A percentile compares a stretch with the other conserved stretches of the same genome.
Conservation (phyloP, 371 early-diverging fungal genomes). For the Quaeritorhiza haematococci region DNA sequence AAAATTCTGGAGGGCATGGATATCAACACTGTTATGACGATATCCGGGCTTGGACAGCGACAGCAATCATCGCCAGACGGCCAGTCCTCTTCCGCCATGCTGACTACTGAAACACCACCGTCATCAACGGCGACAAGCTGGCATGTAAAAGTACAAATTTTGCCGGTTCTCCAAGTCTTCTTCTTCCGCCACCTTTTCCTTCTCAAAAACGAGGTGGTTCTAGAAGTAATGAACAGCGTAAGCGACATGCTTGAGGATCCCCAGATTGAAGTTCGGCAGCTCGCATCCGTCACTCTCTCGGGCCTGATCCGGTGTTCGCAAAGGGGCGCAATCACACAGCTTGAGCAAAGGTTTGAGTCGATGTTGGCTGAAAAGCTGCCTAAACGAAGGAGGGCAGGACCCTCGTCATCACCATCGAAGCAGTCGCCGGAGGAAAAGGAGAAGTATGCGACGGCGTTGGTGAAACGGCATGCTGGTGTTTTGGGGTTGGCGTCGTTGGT, state of each 20-base stretch:
- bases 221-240: slow-evolving; percentile 59
- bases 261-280: slow-evolving; percentile 76
- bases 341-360: slow-evolving; percentile 30
- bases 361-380: slow-evolving; percentile 48
- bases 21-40: neutral
- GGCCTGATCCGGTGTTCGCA: slow-evolving; percentile 84
- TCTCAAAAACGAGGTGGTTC: slow-evolving; percentile 45
- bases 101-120: too few species aligned
- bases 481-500: slow-evolving; percentile 81
- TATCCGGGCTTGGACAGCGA: neutral
- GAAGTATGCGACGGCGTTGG: slow-evolving; percentile 37
- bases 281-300: slow-evolving; percentile 75
- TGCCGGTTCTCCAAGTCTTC: slow-evolving; percentile 75
- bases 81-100: too few species aligned
- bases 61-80: too few species aligned
- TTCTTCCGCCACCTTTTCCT: slow-evolving; percentile 68
- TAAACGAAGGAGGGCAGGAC: too few species aligned
- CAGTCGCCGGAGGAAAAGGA: too few species aligned
- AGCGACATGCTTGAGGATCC: slow-evolving; percentile 61
- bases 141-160: slow-evolving; percentile 65
- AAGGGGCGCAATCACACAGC: slow-evolving; percentile 62
- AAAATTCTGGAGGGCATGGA: slow-evolving; percentile 50
- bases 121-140: slow-evolving; percentile 50
- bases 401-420: too few species aligned
- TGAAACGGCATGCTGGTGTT: slow-evolving; percentile 80